Conservation (phyloP, 2,329 filamentous ascomycete genomes). For the Chaetomium globosum region DNA sequence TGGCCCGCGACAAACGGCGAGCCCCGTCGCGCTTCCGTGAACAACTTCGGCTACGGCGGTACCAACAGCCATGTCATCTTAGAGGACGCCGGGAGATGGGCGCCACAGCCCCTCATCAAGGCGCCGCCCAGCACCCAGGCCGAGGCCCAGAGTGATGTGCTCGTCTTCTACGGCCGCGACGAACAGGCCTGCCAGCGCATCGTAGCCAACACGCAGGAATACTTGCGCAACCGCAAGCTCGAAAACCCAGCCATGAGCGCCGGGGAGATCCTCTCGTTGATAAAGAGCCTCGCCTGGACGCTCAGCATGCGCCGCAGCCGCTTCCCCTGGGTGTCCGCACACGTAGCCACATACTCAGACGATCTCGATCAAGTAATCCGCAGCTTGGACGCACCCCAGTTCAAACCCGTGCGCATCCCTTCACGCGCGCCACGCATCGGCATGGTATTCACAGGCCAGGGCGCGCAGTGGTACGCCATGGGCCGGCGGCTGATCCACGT, state of each 20-base stretch:
- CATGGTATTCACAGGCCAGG: slow-evolving; percentile 40
- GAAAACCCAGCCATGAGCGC: too few species aligned
- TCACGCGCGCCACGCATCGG: slow-evolving; percentile 8
- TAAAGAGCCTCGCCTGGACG: too few species aligned
- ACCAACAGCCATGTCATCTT: slow-evolving; percentile 24
- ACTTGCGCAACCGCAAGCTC: too few species aligned
- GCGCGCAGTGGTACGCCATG: slow-evolving; percentile 30
- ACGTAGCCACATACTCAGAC: neutral
- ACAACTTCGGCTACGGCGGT: slow-evolving; percentile 24
- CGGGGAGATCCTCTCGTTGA: too few species aligned
- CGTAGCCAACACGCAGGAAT: too few species aligned
- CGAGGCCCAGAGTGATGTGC: neutral
- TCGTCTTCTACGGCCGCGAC: neutral
- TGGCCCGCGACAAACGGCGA: slow-evolving; percentile 24
- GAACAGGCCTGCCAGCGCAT: too few species aligned
- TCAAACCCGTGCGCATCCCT: neutral
- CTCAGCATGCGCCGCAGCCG: neutral
- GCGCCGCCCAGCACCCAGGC: neutral
- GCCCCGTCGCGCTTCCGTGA: slow-evolving; percentile 12
- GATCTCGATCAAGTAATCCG: neutral
- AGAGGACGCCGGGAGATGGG: neutral
- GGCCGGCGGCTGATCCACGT: slow-evolving; percentile 5
- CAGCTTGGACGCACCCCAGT: too few species aligned
- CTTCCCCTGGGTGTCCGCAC: neutral
- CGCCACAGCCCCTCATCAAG: neutral